phyloP scores from a whole-genome alignment of 1,284 basidiomycete species.

The Ceratobasidium sp. region DNA sequence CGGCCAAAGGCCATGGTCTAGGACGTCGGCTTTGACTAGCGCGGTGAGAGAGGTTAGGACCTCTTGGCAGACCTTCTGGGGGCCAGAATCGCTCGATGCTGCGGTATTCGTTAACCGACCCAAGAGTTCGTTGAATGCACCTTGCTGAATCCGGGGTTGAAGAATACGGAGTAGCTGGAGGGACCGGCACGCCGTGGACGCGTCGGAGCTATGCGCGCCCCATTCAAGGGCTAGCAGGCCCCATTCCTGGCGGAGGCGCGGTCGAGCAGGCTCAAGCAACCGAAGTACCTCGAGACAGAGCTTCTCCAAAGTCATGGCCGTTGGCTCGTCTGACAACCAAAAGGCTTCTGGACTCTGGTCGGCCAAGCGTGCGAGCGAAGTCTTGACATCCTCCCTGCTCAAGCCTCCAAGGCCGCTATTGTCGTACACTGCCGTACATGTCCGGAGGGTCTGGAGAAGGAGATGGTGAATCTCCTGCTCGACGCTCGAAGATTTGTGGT shows the following conservation, averaged over 20 bases:
- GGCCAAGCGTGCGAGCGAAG: constrained; percentile 51
- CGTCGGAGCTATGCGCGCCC: constrained; percentile 89
- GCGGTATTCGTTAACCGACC: constrained; percentile 89
- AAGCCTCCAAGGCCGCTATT: constrained; percentile 60
- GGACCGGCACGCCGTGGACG: constrained; percentile 88
- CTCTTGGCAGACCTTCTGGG: constrained; percentile 81
- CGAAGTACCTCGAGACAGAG: constrained; percentile 76
- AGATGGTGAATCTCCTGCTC: constrained; percentile 77
- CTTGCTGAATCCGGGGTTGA: constrained; percentile 76
- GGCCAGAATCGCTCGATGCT: constrained; percentile 62
- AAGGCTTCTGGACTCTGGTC: constrained; percentile 56
- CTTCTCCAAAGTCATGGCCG: constrained; percentile 71
- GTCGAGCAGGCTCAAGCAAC: constrained; percentile 76
- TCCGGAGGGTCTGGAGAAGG: constrained; percentile 83
- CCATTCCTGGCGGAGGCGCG: constrained; percentile 79
- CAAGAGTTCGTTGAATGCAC: constrained; percentile 83
- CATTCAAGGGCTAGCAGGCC: constrained; percentile 84
- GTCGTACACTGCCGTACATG: constrained; percentile 81
- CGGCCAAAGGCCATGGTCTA: constrained; percentile 74
- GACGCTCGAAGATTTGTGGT: constrained; percentile 79
- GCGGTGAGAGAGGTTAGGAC: constrained; percentile 83
- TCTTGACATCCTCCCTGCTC: constrained; percentile 60
- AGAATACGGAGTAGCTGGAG: constrained; percentile 91
- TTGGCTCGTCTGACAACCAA: constrained; percentile 54
- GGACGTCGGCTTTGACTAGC: constrained; percentile 70